phyloP scores from a whole-genome alignment of 306 rosid genomes.

The Glycine latifolia region DNA sequence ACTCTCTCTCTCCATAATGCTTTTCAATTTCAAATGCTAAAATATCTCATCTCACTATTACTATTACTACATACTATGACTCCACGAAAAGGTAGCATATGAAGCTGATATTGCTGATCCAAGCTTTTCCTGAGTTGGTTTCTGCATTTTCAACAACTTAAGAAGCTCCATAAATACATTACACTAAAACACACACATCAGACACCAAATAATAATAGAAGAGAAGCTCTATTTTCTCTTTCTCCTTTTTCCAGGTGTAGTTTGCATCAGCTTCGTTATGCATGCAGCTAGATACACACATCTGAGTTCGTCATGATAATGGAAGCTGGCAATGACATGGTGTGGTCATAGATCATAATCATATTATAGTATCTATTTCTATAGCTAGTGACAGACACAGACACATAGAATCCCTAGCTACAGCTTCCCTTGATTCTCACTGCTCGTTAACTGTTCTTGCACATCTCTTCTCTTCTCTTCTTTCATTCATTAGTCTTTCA shows the following conservation, averaged over 20 bases:
- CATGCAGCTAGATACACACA: conserved; percentile 42
- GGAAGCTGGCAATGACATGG: conserved; percentile 37
- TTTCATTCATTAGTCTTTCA: conserved; percentile 6
- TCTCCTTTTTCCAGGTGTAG: conserved; percentile 43
- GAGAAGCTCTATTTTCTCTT: conserved; percentile 13
- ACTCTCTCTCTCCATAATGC: conserved; percentile 32
- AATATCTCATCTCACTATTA: conserved; percentile 43
- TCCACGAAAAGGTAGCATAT: conserved; percentile 37
- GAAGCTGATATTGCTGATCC: conserved; percentile 55
- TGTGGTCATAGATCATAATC: conserved; percentile 36
- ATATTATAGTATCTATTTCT: background rate
- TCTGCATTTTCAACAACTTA: conserved; percentile 67
- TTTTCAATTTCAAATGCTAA: conserved; percentile 56
- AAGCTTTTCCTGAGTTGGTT: conserved; percentile 48
- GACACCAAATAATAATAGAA: background rate
- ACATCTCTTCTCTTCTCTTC: conserved; percentile 29
- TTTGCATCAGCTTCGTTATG: conserved; percentile 1
- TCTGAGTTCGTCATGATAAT: conserved; percentile 50
- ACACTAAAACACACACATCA: conserved; percentile 45
- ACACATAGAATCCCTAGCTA: conserved; percentile 46
- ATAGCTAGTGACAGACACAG: conserved; percentile 2
- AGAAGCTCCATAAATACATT: conserved; percentile 56
- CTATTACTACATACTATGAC: conserved; percentile 39
- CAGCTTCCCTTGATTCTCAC: conserved; percentile 32
- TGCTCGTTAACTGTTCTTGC: conserved; percentile 49